Evolutionary conservation across 805 yeast genomes (phyloP).

Genomic region (Wickerhamiella allomyrinae): DNA sequence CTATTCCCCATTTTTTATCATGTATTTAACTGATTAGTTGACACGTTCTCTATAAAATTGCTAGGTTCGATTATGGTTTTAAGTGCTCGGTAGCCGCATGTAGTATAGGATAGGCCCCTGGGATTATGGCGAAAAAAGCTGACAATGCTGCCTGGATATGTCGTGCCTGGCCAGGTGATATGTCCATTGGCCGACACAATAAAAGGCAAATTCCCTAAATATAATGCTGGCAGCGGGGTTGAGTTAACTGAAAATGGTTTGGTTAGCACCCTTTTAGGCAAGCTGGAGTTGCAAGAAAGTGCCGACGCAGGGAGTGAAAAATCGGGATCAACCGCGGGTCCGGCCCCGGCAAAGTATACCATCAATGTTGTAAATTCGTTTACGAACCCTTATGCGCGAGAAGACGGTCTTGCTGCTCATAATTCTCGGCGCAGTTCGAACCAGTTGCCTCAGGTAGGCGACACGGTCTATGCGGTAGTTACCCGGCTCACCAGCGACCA

Average conservation of each 20-base stretch:
- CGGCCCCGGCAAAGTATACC: slow-evolving; percentile 7
- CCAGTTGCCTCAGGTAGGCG: slow-evolving; percentile 64
- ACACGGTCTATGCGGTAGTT: slow-evolving; percentile 64
- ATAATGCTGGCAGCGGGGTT: slow-evolving; percentile 53
- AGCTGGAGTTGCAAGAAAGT: slow-evolving; percentile 26
- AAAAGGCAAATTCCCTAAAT: slow-evolving; percentile 29
- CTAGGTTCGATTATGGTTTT: no score
- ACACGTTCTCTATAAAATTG: no score
- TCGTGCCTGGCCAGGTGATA: slow-evolving; percentile 72
- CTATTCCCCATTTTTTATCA: no score
- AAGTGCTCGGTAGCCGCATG: no score
- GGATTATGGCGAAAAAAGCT: neutral
- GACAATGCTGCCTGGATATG: slow-evolving; percentile 31
- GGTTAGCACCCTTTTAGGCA: slow-evolving; percentile 51
- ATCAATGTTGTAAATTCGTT: slow-evolving; percentile 19
- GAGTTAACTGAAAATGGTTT: slow-evolving; percentile 33
- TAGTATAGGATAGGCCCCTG: no score
- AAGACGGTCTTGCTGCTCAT: slow-evolving; percentile 7
- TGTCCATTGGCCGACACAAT: slow-evolving; percentile 34
- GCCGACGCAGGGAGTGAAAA: slow-evolving; percentile 12
- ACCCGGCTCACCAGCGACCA: slow-evolving; percentile 52
- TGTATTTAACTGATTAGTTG: no score
- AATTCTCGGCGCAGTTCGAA: slow-evolving; percentile 14
- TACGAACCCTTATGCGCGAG: slow-evolving; percentile 14
- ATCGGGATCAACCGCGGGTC: neutral